These are phyloP conservation scores for Raphidocelis subcapitata DNA, from an alignment of 139 green algal species.

Conservation along the genomic window DNA sequence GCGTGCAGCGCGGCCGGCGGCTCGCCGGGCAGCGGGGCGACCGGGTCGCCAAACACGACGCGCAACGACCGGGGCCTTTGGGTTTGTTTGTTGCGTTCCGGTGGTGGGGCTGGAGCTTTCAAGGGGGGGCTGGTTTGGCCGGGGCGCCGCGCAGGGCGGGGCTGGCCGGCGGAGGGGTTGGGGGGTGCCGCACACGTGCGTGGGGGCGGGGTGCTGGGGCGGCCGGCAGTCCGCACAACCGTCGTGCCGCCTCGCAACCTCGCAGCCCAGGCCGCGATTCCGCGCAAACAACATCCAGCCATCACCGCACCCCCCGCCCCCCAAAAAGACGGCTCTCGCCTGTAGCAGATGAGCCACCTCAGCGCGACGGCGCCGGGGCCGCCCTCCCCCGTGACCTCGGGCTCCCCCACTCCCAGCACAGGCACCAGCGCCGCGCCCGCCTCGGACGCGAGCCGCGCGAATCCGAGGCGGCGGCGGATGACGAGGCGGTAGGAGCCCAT, in stretches of 20 bases:
- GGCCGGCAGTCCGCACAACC: too few relatives aligned
- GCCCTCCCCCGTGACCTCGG: not conserved
- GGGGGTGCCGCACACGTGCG: too few relatives aligned
- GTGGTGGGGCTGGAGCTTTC: not conserved
- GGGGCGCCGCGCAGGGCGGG: too few relatives aligned
- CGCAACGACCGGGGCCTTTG: too few relatives aligned
- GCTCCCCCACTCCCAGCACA: constrained; percentile 1
- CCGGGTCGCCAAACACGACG: not conserved
- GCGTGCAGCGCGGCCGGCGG: not conserved
- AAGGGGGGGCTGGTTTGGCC: not conserved
- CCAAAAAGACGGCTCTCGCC: too few relatives aligned
- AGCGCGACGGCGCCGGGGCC: not conserved
- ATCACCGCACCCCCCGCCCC: too few relatives aligned
- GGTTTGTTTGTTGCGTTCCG: not conserved
- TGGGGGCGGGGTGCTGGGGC: too few relatives aligned
- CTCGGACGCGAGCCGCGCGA: not conserved
- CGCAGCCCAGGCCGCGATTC: too few relatives aligned
- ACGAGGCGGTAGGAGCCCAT: not conserved
- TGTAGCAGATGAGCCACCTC: too few relatives aligned
- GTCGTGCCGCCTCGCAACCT: too few relatives aligned
- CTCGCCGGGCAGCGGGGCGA: not conserved
- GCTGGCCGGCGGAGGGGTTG: too few relatives aligned
- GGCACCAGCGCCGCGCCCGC: not conserved
- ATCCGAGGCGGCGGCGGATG: not conserved
- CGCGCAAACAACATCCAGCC: too few relatives aligned